phyloP scores from a whole-genome alignment of 2,329 filamentous ascomycete genomes.

The Torrubiellomyces zombiae region DNA sequence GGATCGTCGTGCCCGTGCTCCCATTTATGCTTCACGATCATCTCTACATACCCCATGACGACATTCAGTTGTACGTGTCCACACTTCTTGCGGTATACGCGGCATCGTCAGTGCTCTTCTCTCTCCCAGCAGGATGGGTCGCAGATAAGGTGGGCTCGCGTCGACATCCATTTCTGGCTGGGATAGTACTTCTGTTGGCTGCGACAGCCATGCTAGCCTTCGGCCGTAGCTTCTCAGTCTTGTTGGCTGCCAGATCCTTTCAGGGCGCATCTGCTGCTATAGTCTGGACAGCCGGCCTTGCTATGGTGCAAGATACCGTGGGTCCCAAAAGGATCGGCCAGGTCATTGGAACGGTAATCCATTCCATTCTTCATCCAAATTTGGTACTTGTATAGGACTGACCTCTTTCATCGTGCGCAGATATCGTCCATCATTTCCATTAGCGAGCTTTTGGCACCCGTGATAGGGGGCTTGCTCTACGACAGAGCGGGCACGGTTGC shows the following conservation, averaged over 20 bases:
- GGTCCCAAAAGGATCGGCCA: background rate
- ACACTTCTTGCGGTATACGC: constrained; percentile 1
- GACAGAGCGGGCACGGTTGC: background rate
- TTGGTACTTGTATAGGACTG: background rate
- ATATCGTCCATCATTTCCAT: background rate
- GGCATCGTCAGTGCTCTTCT: constrained; percentile 1
- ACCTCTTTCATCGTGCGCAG: background rate
- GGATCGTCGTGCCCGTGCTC: constrained; percentile 4
- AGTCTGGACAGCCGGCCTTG: constrained; percentile 1
- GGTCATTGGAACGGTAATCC: background rate
- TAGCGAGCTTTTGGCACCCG: background rate
- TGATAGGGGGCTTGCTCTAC: constrained; percentile 1
- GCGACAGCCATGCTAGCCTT: background rate
- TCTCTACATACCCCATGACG: constrained; percentile 1
- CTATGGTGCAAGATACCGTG: background rate
- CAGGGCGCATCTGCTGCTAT: constrained; percentile 1
- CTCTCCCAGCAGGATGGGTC: constrained; percentile 1
- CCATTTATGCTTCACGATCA: constrained; percentile 4
- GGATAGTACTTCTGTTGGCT: background rate
- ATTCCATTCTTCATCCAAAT: background rate
- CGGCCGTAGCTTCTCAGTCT: background rate
- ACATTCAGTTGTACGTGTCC: background rate
- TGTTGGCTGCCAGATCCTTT: background rate
- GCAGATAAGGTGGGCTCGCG: background rate
- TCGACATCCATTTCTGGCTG: constrained; percentile 1